These are phyloP conservation scores for Moniliophthora roreri DNA, from an alignment of 1,284 basidiomycete species.

Conservation along the genomic window DNA sequence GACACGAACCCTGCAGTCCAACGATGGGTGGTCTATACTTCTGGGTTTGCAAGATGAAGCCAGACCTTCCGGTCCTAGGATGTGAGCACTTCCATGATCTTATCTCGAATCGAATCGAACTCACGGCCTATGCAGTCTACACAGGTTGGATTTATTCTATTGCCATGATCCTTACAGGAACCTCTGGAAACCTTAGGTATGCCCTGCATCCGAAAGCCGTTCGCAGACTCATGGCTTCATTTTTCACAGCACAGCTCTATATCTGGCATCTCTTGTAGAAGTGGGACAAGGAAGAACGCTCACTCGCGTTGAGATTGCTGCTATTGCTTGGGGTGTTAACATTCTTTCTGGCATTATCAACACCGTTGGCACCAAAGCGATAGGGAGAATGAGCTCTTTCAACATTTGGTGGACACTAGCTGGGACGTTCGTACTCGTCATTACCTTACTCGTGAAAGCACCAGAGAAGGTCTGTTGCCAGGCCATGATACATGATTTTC, in stretches of 20 bases:
- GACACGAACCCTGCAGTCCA: conserved; percentile 39
- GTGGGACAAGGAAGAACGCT: conserved; percentile 46
- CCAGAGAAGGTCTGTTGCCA: conserved; percentile 43
- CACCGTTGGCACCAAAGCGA: conserved; percentile 55
- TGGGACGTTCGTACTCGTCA: conserved; percentile 57
- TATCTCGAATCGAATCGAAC: conserved; percentile 2
- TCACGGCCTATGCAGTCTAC: conserved; percentile 33
- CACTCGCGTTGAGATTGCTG: conserved; percentile 49
- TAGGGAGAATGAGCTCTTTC: conserved; percentile 55
- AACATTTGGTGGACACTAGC: conserved; percentile 65
- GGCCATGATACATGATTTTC: not conserved
- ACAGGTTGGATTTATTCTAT: conserved; percentile 65
- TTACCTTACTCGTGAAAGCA: conserved; percentile 55
- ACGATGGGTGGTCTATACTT: conserved; percentile 62
- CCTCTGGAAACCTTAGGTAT: conserved; percentile 58
- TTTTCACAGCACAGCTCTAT: conserved; percentile 46
- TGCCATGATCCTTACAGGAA: conserved; percentile 61
- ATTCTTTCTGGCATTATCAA: conserved; percentile 54
- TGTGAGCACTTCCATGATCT: conserved; percentile 38
- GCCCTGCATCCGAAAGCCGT: conserved; percentile 1
- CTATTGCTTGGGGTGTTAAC: conserved; percentile 60
- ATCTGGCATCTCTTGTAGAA: conserved; percentile 53
- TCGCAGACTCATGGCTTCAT: not conserved
- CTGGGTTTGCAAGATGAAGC: conserved; percentile 67
- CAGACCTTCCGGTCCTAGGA: conserved; percentile 51